Conservation (phyloP, 2,329 filamentous ascomycete genomes). For the Penicillium sp. region DNA sequence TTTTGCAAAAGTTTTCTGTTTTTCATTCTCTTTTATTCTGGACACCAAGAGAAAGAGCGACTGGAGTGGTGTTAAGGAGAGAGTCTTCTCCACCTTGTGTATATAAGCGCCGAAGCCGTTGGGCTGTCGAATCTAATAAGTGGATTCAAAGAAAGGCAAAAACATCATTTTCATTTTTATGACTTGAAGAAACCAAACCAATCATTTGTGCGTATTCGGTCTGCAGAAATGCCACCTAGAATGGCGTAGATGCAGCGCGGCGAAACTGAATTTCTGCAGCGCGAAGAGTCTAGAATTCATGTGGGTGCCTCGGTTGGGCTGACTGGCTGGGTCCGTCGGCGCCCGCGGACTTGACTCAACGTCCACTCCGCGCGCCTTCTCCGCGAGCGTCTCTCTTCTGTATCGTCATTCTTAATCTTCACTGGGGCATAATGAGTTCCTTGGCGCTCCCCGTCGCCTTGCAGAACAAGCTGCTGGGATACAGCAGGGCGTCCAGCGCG, state of each 20-base stretch:
- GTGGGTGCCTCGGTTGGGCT: constrained; percentile 12
- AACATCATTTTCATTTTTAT: too few relatives aligned
- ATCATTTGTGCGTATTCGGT: too few relatives aligned
- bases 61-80: constrained; percentile 31
- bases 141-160: too few relatives aligned
- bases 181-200: too few relatives aligned
- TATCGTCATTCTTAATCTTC: constrained; percentile 15
- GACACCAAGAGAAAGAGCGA: constrained; percentile 22
- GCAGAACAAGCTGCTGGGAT: constrained; percentile 45
- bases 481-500: constrained; percentile 32
- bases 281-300: constrained; percentile 7
- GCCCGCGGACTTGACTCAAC: constrained; percentile 10
- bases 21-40: constrained; percentile 22
- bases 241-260: too few relatives aligned
- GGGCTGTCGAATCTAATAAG: constrained; percentile 19
- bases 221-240: too few relatives aligned
- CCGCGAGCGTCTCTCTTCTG: constrained; percentile 11
- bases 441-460: constrained; percentile 43
- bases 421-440: constrained; percentile 38
- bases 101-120: constrained; percentile 31
- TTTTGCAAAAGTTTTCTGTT: constrained; percentile 33
- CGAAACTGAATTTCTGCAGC: too few relatives aligned
- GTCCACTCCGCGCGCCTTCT: constrained; percentile 12
- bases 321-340: not conserved
- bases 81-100: constrained; percentile 28